These are phyloP conservation scores for Euphorbia lathyris DNA, from an alignment of 345 rosid genomes.

Conservation along the genomic window DNA sequence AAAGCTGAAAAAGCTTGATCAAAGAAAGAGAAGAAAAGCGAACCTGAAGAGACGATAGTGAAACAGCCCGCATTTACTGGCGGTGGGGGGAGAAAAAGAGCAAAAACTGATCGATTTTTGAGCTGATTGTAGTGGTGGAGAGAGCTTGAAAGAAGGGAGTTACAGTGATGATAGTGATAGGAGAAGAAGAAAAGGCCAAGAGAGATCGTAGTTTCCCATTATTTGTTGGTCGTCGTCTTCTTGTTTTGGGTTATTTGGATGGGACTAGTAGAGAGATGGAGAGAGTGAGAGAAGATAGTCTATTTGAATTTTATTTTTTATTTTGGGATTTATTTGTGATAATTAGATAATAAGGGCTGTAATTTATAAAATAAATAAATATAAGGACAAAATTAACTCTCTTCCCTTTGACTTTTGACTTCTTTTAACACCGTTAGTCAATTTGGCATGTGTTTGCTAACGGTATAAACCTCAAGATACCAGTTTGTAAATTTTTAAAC, in stretches of 20 bases:
- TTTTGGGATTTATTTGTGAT: too few relatives aligned
- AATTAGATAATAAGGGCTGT: too few relatives aligned
- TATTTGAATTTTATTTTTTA: too few relatives aligned
- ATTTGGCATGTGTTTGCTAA: too few relatives aligned
- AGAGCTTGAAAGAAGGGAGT: neutral
- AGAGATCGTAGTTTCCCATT: neutral
- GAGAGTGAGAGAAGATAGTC: too few relatives aligned
- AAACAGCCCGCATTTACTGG: constrained; percentile 23
- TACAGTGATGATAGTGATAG: neutral
- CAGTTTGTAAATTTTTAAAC: too few relatives aligned
- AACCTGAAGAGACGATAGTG: neutral
- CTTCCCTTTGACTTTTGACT: too few relatives aligned
- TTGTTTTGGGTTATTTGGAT: constrained; percentile 24
- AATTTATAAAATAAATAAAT: too few relatives aligned
- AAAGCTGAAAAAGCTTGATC: neutral
- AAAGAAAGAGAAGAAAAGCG: neutral
- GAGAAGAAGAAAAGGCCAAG: neutral
- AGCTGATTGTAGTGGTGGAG: neutral
- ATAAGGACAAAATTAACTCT: too few relatives aligned
- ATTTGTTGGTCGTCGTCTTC: constrained; percentile 5
- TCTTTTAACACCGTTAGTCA: too few relatives aligned
- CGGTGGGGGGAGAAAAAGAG: neutral
- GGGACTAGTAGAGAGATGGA: constrained; percentile 1
- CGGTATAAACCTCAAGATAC: too few relatives aligned
- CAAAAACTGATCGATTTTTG: neutral